phyloP scores from a whole-genome alignment of 2,329 filamentous ascomycete species.

The Myriosclerotinia curreyana region DNA sequence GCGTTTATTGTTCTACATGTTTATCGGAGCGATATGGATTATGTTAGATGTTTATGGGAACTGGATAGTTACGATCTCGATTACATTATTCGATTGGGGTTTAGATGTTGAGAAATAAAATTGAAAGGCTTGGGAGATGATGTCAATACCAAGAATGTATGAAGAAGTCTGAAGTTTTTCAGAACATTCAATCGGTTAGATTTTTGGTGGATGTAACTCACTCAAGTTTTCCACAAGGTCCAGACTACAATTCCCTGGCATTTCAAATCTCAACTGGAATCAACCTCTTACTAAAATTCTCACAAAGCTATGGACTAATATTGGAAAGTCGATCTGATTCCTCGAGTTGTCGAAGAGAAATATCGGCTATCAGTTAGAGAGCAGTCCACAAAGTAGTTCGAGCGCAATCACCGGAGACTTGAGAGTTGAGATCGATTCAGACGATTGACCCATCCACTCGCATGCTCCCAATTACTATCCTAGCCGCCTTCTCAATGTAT shows the following conservation, averaged over 20 bases:
- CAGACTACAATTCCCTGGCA: not conserved
- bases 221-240: not conserved
- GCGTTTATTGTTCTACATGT: too few relatives aligned
- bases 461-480: too few relatives aligned
- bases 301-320: not conserved
- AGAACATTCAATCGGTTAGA: not conserved
- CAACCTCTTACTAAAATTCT: not conserved
- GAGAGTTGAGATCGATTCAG: not conserved
- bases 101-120: not conserved
- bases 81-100: not conserved
- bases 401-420: not conserved
- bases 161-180: not conserved
- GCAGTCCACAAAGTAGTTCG: not conserved
- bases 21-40: not conserved
- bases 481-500: too few relatives aligned
- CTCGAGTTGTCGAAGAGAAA: not conserved
- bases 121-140: not conserved
- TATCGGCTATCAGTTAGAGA: too few relatives aligned
- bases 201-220: not conserved
- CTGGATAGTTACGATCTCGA: not conserved
- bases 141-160: not conserved
- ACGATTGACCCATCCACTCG: not conserved
- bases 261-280: not conserved
- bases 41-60: conserved; percentile 9
- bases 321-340: not conserved